Evolutionary conservation across 352 stramenopile species (phyloP), one percentile per base, ranked within the genome.

Genomic region (Paralagenidium karlingii): DNA sequence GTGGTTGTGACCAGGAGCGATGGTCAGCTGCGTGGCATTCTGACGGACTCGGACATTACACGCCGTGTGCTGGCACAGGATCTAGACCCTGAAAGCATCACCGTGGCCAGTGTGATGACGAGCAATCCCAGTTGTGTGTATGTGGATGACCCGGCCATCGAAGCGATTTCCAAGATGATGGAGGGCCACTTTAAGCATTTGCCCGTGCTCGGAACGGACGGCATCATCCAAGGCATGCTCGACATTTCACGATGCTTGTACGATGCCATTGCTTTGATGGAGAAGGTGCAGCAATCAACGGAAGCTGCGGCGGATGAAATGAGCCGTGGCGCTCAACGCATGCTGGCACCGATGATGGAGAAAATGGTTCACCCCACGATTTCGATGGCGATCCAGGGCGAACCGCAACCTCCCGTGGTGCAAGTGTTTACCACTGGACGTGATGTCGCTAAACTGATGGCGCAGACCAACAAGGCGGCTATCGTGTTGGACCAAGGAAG

Each of bases 301-400:
- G 30, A 36, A 7, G 21, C 49, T 13, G 38, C 47, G 22, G 40
- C 49, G 13, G 39, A 38, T 20, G 30, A 94, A 40, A 85, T 91
- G 34, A 85, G 71, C n/a, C 65, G 76, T 8, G 40, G 45, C 39
- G 32, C 47, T 12, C 47, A 55, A 32, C 47, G 42, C 3, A 34
- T 33, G 7, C 43, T 55, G 24, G 30, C 30, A 20, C 40, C 40
- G 22, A 46, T 34, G 44, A 52, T 55, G 16, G 42, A 55, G 30
- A 24, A 34, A 6, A 50, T 55, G 33, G 31, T 25, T 22, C 32
- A 34, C 5, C 47, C 47, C 6, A 55, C 47, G 18, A 34, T 55
- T 15, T 22, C 41, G 8, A 55, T 55, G 47, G 44, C 44, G n/a
- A 29, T 55, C 13, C 36, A 55, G 44, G 43, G 45, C 20, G 43